Evolutionary conservation across 257 asterid genomes (phyloP).

Genomic region (Marsdenia floribunda): DNA sequence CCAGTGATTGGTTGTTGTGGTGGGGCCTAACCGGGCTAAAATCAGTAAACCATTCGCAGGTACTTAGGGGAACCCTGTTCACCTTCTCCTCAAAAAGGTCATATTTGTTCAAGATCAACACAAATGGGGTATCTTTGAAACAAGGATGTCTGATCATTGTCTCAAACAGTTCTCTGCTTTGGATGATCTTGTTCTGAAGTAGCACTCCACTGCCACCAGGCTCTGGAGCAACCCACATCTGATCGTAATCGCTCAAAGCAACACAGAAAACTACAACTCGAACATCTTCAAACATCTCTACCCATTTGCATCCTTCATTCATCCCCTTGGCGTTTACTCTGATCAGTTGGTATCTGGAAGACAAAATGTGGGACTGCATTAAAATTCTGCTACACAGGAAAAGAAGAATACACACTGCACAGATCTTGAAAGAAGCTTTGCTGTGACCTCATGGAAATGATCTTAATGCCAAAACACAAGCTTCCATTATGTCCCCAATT

Average conservation of each 20-base stretch:
- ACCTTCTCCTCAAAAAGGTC: constrained; percentile 82
- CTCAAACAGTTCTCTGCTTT: constrained; percentile 66
- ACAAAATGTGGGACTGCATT: constrained; percentile 2
- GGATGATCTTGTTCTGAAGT: constrained; percentile 81
- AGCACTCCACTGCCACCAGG: constrained; percentile 28
- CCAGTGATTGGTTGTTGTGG: constrained; percentile 64
- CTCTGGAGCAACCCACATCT: constrained; percentile 45
- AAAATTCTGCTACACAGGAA: background rate
- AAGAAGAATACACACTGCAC: background rate
- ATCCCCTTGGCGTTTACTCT: constrained; percentile 80
- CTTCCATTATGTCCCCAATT: background rate
- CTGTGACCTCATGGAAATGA: background rate
- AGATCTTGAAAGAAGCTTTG: background rate
- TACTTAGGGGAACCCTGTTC: constrained; percentile 47
- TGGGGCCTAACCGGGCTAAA: constrained; percentile 67
- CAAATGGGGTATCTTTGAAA: constrained; percentile 76
- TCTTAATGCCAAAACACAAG: background rate
- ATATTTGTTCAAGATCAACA: constrained; percentile 73
- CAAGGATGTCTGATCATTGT: constrained; percentile 65
- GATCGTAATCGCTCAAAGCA: constrained; percentile 80
- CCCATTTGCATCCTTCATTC: constrained; percentile 90
- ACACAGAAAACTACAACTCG: constrained; percentile 72
- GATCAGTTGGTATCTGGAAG: constrained; percentile 75
- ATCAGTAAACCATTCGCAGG: constrained; percentile 82
- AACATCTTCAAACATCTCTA: constrained; percentile 94